Conservation (phyloP, 805 yeast genomes). For the Blastobotrys terrestris region DNA sequence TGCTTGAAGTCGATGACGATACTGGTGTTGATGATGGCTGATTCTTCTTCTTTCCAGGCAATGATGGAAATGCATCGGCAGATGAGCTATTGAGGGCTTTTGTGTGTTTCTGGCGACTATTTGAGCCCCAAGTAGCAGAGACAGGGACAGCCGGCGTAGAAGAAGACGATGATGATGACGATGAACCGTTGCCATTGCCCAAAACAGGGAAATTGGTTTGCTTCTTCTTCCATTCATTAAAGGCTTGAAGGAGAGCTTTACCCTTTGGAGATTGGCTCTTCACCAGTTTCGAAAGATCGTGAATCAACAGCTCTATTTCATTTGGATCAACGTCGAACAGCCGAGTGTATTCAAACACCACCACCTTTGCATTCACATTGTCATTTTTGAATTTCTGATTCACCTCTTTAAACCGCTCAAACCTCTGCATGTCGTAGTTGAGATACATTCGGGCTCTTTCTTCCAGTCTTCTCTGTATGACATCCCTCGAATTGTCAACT, state of each 20-base stretch:
- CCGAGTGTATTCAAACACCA: conserved; percentile 41
- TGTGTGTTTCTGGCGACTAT: not conserved
- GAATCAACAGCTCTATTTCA: conserved; percentile 12
- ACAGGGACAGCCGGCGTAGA: not conserved
- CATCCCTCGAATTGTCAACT: conserved; percentile 33
- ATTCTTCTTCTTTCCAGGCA: not conserved
- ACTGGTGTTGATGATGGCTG: not conserved
- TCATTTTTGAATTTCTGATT: conserved; percentile 45
- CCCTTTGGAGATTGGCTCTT: conserved; percentile 5
- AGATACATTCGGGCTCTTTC: conserved; percentile 82
- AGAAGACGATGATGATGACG: not conserved
- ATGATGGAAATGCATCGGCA: conserved; percentile 1
- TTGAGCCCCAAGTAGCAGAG: not conserved
- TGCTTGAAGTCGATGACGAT: not conserved
- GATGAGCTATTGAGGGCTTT: no score
- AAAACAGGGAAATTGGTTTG: conserved; percentile 1
- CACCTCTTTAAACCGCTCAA: conserved; percentile 43
- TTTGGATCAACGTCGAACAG: conserved; percentile 37
- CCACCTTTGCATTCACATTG: conserved; percentile 41
- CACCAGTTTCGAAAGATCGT: conserved; percentile 13
- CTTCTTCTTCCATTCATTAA: conserved; percentile 9
- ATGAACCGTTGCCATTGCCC: not conserved
- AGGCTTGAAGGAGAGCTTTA: conserved; percentile 7
- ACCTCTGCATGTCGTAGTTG: conserved; percentile 43
- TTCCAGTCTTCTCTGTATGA: conserved; percentile 59